Conservation (phyloP, 495 filamentous ascomycete species). For the Aspergillus hancockii region DNA sequence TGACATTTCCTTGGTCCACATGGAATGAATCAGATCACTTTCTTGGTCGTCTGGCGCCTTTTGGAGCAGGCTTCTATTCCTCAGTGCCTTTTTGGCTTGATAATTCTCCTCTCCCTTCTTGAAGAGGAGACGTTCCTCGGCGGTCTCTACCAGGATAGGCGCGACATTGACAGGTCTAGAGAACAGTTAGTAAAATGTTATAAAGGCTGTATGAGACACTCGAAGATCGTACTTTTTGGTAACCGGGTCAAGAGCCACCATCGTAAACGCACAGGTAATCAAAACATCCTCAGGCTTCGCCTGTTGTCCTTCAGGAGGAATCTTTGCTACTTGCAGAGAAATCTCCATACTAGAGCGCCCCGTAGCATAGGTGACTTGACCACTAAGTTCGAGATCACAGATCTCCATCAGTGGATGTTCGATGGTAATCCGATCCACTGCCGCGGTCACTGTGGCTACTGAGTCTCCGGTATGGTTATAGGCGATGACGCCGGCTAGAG, state of each 20-base stretch:
- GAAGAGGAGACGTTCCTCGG: conserved; percentile 72
- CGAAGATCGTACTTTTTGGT: conserved; percentile 63
- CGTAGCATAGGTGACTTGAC: conserved; percentile 78
- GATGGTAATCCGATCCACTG: conserved; percentile 77
- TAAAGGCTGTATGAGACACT: neutral
- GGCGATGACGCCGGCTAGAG: conserved; percentile 75
- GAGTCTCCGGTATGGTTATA: conserved; percentile 80
- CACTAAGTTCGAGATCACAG: conserved; percentile 78
- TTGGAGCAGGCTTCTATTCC: conserved; percentile 64
- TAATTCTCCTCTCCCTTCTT: conserved; percentile 71
- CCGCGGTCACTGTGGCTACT: conserved; percentile 79
- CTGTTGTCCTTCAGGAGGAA: conserved; percentile 54
- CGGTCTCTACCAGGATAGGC: conserved; percentile 63
- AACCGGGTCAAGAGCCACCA: conserved; percentile 74
- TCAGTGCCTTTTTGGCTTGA: conserved; percentile 67
- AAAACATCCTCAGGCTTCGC: conserved; percentile 68
- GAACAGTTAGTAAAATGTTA: conserved; percentile 14
- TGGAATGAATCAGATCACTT: conserved; percentile 74
- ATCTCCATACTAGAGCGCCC: conserved; percentile 82
- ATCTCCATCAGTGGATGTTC: conserved; percentile 73
- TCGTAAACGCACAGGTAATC: conserved; percentile 81
- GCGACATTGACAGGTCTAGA: conserved; percentile 54
- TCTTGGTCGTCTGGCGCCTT: conserved; percentile 77
- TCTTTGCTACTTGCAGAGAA: conserved; percentile 72
- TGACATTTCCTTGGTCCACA: conserved; percentile 73